Evolutionary conservation across 345 rosid genomes (phyloP).

Genomic region (Aquilaria malaccensis): DNA sequence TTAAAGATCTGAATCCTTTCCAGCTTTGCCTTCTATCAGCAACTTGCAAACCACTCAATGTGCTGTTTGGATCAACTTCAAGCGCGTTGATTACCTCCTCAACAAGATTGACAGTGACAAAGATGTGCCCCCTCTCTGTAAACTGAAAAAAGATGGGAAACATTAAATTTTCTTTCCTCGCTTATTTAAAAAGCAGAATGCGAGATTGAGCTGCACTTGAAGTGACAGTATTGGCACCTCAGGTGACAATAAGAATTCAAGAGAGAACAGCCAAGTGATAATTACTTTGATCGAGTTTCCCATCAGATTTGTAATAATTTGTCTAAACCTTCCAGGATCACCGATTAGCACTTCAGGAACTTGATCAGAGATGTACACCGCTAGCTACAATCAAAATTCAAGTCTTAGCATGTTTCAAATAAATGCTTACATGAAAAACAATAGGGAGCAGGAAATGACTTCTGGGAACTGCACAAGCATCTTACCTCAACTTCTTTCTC

Average conservation of each 20-base stretch:
- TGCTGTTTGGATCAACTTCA: conserved; percentile 47
- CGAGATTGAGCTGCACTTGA: background rate
- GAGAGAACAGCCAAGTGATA: background rate
- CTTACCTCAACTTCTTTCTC: conserved; percentile 89
- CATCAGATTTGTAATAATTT: conserved; percentile 90
- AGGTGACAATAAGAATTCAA: background rate
- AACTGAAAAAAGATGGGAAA: conserved; percentile 40
- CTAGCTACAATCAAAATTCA: conserved; percentile 40
- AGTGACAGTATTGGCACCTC: background rate
- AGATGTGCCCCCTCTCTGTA: conserved; percentile 87
- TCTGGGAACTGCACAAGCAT: background rate
- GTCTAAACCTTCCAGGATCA: conserved; percentile 92
- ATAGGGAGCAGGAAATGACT: background rate
- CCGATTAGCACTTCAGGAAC: conserved; percentile 86
- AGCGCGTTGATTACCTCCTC: conserved; percentile 56
- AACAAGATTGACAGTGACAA: conserved; percentile 74
- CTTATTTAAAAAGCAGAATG: background rate
- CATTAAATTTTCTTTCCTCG: conserved; percentile 7
- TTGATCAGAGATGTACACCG: conserved; percentile 73
- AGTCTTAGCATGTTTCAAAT: background rate
- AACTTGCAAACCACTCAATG: conserved; percentile 80
- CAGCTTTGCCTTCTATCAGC: conserved; percentile 68
- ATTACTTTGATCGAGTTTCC: conserved; percentile 88
- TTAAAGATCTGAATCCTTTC: conserved; percentile 58
- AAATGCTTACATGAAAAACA: no score